phyloP scores from a whole-genome alignment of 176 grass and related monocot genomes.

The Eleusine indica region DNA sequence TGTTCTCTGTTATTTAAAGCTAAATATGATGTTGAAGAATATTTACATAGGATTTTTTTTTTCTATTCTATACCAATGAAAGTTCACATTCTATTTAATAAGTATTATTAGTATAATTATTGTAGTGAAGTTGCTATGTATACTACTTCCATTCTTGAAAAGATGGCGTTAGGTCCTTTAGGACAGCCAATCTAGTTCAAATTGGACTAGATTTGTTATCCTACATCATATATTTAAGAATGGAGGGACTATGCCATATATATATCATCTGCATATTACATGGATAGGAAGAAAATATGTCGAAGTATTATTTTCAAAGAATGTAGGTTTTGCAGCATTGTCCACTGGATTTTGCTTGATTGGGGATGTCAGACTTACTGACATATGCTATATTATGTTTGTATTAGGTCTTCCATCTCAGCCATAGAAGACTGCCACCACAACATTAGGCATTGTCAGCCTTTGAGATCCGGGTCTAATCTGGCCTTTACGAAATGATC shows the following conservation, averaged over 20 bases:
- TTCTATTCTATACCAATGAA: not conserved
- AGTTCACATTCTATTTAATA: not conserved
- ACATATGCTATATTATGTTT: conserved; percentile 1
- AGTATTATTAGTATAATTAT: not conserved
- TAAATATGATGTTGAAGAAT: not conserved
- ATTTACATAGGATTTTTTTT: not conserved
- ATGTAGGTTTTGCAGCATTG: not conserved
- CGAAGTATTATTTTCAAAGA: not conserved
- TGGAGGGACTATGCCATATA: too few species aligned
- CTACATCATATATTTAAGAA: too few species aligned
- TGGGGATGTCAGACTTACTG: not conserved
- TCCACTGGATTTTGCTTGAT: not conserved
- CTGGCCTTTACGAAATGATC: not conserved
- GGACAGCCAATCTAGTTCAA: too few species aligned
- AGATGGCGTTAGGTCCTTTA: too few species aligned
- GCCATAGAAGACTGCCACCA: not conserved
- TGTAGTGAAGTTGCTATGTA: not conserved
- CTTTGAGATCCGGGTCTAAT: not conserved
- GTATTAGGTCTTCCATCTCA: not conserved
- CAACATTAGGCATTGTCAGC: not conserved
- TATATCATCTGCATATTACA: not conserved
- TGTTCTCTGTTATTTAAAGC: not conserved
- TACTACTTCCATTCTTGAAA: too few species aligned
- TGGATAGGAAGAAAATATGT: not conserved
- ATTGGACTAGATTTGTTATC: too few species aligned